phyloP scores from a whole-genome alignment of 441 rosid genomes.

The Brassica hybrid region DNA sequence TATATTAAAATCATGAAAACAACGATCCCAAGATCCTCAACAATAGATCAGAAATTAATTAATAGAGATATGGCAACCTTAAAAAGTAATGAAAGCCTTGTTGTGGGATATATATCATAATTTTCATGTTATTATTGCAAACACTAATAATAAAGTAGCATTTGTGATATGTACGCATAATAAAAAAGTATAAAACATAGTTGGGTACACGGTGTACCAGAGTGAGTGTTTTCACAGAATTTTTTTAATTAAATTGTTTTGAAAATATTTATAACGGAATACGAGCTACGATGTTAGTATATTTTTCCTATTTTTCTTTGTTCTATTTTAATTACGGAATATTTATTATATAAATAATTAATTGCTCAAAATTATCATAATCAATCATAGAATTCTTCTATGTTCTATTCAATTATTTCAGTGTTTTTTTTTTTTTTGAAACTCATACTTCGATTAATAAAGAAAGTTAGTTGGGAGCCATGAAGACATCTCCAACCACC shows the following conservation, averaged over 20 bases:
- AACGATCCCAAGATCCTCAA: not conserved
- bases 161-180: not conserved
- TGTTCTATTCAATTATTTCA: conserved; percentile 12
- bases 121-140: not conserved
- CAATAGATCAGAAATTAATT: not conserved
- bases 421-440: not conserved
- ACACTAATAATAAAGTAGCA: not conserved
- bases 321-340: not conserved
- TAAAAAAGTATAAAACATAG: not conserved
- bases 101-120: not conserved
- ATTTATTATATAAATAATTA: not conserved
- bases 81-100: not conserved
- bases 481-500: no score
- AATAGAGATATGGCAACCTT: not conserved
- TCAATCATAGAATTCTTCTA: conserved; percentile 14
- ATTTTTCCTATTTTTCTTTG: not conserved
- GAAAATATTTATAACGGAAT: not conserved
- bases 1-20: not conserved
- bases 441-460: no score
- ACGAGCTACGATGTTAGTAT: not conserved
- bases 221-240: not conserved
- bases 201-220: not conserved
- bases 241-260: not conserved
- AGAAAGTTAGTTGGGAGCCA: no score
- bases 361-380: not conserved